Conservation (phyloP, 495 filamentous ascomycete genomes). For the Emericellopsis terricola region DNA sequence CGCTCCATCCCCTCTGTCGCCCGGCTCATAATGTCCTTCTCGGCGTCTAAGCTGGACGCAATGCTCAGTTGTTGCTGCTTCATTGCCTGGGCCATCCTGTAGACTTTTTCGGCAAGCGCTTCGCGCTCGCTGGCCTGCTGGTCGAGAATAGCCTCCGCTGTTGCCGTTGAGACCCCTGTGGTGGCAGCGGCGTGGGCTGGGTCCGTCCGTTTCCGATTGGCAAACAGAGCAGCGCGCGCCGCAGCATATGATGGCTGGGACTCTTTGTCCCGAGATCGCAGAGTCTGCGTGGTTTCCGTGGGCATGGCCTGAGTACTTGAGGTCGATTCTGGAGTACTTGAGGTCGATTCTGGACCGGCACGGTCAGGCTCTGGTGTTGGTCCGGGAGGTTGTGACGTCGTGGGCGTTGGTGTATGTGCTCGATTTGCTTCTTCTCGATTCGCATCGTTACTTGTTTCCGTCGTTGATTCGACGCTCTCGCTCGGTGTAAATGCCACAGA, state of each 20-base stretch:
- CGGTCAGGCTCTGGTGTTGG: conserved; percentile 1
- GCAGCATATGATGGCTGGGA: conserved; percentile 9
- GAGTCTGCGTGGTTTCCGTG: conserved; percentile 10
- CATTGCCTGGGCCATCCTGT: conserved; percentile 57
- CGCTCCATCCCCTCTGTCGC: conserved; percentile 59
- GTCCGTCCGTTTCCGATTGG: conserved; percentile 7
- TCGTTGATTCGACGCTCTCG: conserved; percentile 21
- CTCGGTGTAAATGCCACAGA: conserved; percentile 27
- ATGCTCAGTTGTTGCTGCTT: conserved; percentile 60
- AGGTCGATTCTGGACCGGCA: conserved; percentile 2
- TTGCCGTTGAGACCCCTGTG: conserved; percentile 15
- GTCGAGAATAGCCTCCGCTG: conserved; percentile 50
- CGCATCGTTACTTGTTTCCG: conserved; percentile 4
- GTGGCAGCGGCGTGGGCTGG: conserved; percentile 6
- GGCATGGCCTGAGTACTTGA: conserved; percentile 3
- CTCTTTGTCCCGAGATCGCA: conserved; percentile 9
- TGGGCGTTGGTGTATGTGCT: conserved; percentile 2
- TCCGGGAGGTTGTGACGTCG: not conserved
- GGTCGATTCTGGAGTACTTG: conserved; percentile 3
- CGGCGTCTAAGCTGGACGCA: conserved; percentile 47
- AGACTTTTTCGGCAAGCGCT: conserved; percentile 60
- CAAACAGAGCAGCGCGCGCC: conserved; percentile 19
- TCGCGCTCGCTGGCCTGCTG: conserved; percentile 68
- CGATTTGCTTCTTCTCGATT: conserved; percentile 3
- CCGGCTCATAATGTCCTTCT: conserved; percentile 48